Percentiles rank a stretch among this genome's conserved stretches.
Evolutionary conservation across 1,139 yeast species (phyloP).

Genomic region (Candida sp.): DNA sequence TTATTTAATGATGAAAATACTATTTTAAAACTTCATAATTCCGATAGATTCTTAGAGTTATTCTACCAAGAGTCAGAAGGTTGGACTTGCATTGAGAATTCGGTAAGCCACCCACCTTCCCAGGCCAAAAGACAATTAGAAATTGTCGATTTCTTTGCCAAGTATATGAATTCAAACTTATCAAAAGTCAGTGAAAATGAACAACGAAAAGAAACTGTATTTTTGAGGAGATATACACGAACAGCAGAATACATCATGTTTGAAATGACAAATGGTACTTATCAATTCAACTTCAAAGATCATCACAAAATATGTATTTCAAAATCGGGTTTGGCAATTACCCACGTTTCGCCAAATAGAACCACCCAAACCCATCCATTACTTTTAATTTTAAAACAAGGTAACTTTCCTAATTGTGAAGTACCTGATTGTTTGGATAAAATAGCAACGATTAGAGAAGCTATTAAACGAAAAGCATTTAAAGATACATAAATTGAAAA

Average conservation of each 20-base stretch:
- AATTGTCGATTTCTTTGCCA: constrained; percentile 80
- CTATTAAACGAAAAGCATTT: constrained; percentile 40
- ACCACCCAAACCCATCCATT: constrained; percentile 69
- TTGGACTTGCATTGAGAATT: constrained; percentile 70
- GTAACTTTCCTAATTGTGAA: constrained; percentile 53
- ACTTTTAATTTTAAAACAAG: constrained; percentile 56
- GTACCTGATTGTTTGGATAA: constrained; percentile 53
- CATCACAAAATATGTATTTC: constrained; percentile 87
- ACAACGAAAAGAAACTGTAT: constrained; percentile 60
- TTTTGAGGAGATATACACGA: constrained; percentile 79
- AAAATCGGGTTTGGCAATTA: constrained; percentile 69
- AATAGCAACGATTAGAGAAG: constrained; percentile 34
- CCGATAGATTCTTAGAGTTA: constrained; percentile 60
- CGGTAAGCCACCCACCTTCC: constrained; percentile 52
- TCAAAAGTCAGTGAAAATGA: constrained; percentile 68
- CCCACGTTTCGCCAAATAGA: constrained; percentile 79
- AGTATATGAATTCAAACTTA: constrained; percentile 77
- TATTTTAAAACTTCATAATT: constrained; percentile 64
- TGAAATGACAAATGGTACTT: constrained; percentile 87
- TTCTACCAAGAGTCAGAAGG: constrained; percentile 62
- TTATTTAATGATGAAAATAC: constrained; percentile 82
- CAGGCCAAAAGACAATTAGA: constrained; percentile 70
- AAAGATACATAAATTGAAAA: constrained; percentile 15
- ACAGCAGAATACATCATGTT: constrained; percentile 83
- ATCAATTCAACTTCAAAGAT: constrained; percentile 93